A percentile compares a stretch with the other conserved stretches of the same genome.
Evolutionary conservation across 169 alveolate species (phyloP).

Genomic region (Eimeria maxima): DNA sequence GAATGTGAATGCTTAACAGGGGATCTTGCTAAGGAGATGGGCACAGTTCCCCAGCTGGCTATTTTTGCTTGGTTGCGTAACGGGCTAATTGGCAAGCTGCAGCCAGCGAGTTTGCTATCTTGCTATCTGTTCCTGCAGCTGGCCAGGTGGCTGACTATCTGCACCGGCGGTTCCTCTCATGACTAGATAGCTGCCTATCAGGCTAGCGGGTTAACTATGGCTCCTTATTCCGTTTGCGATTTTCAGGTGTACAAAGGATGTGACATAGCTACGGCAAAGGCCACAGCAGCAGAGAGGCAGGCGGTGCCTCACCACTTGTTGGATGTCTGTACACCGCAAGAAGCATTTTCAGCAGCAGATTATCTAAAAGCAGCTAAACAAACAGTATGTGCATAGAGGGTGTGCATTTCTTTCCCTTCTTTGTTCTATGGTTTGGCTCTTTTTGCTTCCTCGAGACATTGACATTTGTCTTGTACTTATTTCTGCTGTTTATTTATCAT

Average conservation of each 20-base stretch:
- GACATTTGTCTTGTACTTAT: background rate
- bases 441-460: background rate
- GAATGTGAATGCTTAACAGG: background rate
- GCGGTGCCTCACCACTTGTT: slow-evolving; percentile 70
- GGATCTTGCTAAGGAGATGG: background rate
- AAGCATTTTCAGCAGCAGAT: slow-evolving; percentile 50
- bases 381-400: background rate
- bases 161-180: background rate
- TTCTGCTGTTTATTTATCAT: no score
- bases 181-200: background rate
- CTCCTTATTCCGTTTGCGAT: background rate
- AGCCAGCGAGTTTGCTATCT: background rate
- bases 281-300: slow-evolving; percentile 55
- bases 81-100: background rate
- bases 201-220: no score
- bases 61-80: background rate
- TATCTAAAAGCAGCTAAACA: slow-evolving; percentile 47
- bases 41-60: background rate
- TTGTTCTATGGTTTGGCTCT: background rate
- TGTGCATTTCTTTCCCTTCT: background rate
- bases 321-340: slow-evolving; percentile 61
- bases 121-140: background rate
- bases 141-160: no score
- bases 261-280: slow-evolving; percentile 80
- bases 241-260: slow-evolving; percentile 78